Conservation (phyloP, 202 grass and related monocot genomes). For the Bolboschoenoplectus hybrid region DNA sequence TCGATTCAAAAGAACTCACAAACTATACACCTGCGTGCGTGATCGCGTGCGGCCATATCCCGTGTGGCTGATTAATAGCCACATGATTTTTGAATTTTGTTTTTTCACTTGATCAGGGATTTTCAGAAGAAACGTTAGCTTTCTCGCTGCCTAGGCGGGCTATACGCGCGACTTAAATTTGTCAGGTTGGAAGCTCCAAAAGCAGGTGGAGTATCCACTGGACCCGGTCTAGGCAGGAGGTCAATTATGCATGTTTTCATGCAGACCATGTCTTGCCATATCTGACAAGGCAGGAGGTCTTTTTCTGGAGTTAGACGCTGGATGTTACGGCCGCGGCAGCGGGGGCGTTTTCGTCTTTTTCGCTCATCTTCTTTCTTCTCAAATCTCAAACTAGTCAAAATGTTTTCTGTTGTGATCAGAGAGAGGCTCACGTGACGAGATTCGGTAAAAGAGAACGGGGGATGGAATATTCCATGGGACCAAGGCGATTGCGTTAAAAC, state of each 20-base stretch:
- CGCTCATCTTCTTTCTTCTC: not conserved
- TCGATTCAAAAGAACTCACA: not conserved
- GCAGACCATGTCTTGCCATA: not conserved
- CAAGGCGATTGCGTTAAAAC: not conserved
- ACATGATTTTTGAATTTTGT: not conserved
- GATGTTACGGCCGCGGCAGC: not conserved
- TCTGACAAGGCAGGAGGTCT: not conserved
- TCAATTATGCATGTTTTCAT: too few species aligned
- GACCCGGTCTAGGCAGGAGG: not conserved
- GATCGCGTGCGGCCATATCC: conserved; percentile 5
- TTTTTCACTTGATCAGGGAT: not conserved
- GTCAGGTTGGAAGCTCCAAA: not conserved
- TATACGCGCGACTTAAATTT: not conserved
- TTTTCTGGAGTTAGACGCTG: not conserved
- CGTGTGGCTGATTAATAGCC: not conserved
- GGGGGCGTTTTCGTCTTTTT: not conserved
- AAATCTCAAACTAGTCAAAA: conserved; percentile 10
- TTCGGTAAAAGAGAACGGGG: not conserved
- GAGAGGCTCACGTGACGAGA: conserved; percentile 19
- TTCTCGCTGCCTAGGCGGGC: conserved; percentile 4
- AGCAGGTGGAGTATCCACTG: not conserved
- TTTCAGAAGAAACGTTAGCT: not conserved
- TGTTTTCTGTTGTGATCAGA: conserved; percentile 32
- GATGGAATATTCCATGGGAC: not conserved
- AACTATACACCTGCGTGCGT: not conserved